These are phyloP conservation scores for Myriosclerotinia duriaeana DNA, from an alignment of 2,329 filamentous ascomycete genomes.

Conservation along the genomic window DNA sequence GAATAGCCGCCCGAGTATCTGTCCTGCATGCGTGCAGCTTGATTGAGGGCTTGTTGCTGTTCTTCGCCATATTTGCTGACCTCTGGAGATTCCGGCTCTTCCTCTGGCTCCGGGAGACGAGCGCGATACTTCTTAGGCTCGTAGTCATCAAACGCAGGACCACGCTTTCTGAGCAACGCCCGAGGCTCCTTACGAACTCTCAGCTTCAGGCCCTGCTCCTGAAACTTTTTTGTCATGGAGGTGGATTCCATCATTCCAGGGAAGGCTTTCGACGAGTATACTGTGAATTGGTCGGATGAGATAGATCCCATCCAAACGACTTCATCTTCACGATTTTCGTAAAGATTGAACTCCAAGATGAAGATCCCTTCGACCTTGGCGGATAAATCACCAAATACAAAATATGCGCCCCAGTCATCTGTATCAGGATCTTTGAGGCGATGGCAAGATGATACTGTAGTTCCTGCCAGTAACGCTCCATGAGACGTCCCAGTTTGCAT, in stretches of 20 bases:
- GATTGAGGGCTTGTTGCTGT: conserved; percentile 5
- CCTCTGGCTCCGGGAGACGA: conserved; percentile 3
- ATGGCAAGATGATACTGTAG: conserved; percentile 77
- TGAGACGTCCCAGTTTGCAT: conserved; percentile 26
- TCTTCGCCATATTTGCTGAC: conserved; percentile 19
- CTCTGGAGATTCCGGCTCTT: neutral
- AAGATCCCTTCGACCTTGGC: conserved; percentile 72
- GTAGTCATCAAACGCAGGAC: conserved; percentile 40
- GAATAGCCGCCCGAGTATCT: conserved; percentile 19
- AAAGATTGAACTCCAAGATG: conserved; percentile 74
- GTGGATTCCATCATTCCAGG: conserved; percentile 81
- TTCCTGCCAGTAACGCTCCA: conserved; percentile 63
- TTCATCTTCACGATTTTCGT: conserved; percentile 57
- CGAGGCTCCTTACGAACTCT: conserved; percentile 80
- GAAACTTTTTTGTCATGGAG: conserved; percentile 75
- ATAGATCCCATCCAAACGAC: conserved; percentile 41
- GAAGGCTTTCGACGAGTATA: conserved; percentile 65
- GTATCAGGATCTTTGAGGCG: conserved; percentile 70
- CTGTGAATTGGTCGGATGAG: conserved; percentile 67
- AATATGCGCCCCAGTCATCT: conserved; percentile 79
- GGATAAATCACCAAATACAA: conserved; percentile 87
- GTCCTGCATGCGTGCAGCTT: conserved; percentile 12
- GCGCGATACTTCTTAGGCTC: conserved; percentile 36
- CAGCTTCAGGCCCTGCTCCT: conserved; percentile 82
- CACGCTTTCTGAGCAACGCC: conserved; percentile 42